These are phyloP conservation scores for Bacidia gigantensis DNA, from an alignment of 495 filamentous ascomycete species.

Conservation along the genomic window DNA sequence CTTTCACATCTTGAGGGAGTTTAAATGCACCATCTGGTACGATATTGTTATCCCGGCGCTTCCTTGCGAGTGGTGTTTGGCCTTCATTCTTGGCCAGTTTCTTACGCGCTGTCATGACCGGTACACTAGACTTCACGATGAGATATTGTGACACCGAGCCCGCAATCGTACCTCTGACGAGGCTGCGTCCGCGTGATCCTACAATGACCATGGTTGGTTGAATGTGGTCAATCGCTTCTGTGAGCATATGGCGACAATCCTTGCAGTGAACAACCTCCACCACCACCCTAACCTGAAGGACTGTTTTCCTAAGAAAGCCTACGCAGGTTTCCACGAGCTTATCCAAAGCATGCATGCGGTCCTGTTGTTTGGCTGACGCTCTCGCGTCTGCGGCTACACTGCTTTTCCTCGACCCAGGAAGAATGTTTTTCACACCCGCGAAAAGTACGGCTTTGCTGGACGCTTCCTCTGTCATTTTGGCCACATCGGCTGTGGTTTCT, in stretches of 20 bases:
- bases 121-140: conserved; percentile 89
- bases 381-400: conserved; percentile 33
- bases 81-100: conserved; percentile 54
- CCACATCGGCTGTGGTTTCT: conserved; percentile 49
- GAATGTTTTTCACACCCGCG: conserved; percentile 13
- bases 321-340: conserved; percentile 68
- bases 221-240: conserved; percentile 81
- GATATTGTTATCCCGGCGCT: conserved; percentile 61
- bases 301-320: conserved; percentile 73
- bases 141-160: conserved; percentile 96
- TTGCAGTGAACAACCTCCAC: conserved; percentile 98
- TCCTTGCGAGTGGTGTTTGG: conserved; percentile 47
- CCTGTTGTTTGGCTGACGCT: conserved; percentile 49
- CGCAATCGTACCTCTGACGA: conserved; percentile 83
- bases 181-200: conserved; percentile 76
- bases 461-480: conserved; percentile 36
- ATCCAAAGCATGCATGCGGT: conserved; percentile 60
- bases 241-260: conserved; percentile 74
- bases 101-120: conserved; percentile 84
- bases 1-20: too few relatives aligned
- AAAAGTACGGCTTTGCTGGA: conserved; percentile 8
- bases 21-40: too few relatives aligned
- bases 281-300: conserved; percentile 77
- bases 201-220: conserved; percentile 88
- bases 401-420: conserved; percentile 27